Conservation (phyloP, 768 basidiomycete species). For the Tephrocybe sp. region DNA sequence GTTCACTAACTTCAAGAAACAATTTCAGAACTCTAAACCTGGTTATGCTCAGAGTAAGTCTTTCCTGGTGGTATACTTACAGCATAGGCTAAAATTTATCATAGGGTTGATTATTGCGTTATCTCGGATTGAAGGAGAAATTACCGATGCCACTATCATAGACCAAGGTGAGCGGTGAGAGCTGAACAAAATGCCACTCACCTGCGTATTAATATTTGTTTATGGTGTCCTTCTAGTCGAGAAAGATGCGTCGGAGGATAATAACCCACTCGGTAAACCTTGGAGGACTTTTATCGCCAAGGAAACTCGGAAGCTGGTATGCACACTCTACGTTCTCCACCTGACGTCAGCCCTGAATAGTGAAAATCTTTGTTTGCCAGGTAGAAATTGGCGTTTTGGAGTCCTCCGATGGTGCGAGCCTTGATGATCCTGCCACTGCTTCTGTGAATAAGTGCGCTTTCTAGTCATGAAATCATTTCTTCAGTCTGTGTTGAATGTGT, state of each 20-base stretch:
- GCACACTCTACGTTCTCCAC: conserved; percentile 10
- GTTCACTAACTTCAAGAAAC: too few species aligned
- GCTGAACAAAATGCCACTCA: not conserved
- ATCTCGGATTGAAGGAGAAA: conserved; percentile 38
- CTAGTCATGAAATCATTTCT: not conserved
- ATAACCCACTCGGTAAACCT: conserved; percentile 45
- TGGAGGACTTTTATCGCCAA: conserved; percentile 48
- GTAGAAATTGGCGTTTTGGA: conserved; percentile 42
- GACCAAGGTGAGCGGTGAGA: conserved; percentile 35
- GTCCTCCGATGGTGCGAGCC: conserved; percentile 26
- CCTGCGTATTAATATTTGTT: not conserved
- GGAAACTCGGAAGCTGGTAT: conserved; percentile 42
- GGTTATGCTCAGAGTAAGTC: conserved; percentile 38
- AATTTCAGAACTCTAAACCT: conserved; percentile 21
- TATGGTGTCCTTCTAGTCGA: conserved; percentile 29
- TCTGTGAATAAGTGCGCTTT: conserved; percentile 43
- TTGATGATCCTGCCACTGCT: conserved; percentile 38
- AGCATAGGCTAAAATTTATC: conserved; percentile 1
- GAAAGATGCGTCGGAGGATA: conserved; percentile 39
- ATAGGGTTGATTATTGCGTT: conserved; percentile 47
- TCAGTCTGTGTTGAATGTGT: too few species aligned
- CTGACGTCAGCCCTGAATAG: not conserved
- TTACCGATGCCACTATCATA: conserved; percentile 44
- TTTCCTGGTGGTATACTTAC: not conserved
- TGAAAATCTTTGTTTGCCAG: conserved; percentile 19